Evolutionary conservation across 352 stramenopile species (phyloP).

Genomic region (Pythium angustatum): DNA sequence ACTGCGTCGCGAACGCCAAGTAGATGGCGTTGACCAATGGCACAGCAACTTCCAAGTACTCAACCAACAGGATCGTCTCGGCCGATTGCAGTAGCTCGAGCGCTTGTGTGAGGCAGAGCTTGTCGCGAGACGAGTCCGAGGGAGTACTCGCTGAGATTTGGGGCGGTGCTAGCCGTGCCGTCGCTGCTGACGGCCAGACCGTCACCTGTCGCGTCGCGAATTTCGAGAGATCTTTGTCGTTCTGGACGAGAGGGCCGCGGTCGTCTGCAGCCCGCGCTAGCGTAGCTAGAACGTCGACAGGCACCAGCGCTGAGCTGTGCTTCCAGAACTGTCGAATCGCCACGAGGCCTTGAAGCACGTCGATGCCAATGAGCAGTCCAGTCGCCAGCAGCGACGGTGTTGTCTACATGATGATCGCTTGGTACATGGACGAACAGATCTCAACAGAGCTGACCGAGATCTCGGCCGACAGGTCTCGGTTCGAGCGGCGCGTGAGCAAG

Average conservation of each 20-base stretch:
- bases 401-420: conserved; percentile 18
- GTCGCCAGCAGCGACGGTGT: background rate
- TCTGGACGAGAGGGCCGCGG: background rate
- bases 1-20: conserved; percentile 1
- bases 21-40: conserved; percentile 15
- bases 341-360: background rate
- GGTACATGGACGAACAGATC: conserved; percentile 22
- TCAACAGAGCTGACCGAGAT: conserved; percentile 8
- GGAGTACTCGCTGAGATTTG: background rate
- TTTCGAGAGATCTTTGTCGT: background rate
- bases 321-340: background rate
- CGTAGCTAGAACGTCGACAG: background rate
- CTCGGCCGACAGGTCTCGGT: background rate
- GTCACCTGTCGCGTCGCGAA: background rate
- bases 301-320: background rate
- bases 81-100: conserved; percentile 12
- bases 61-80: conserved; percentile 22
- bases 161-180: background rate
- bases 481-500: background rate
- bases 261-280: background rate
- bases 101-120: conserved; percentile 1
- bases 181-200: background rate
- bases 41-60: conserved; percentile 23
- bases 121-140: background rate
- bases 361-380: conserved; percentile 10